These are phyloP conservation scores for Boletellus deceptivus DNA, from an alignment of 1,284 basidiomycete species.

Conservation along the genomic window DNA sequence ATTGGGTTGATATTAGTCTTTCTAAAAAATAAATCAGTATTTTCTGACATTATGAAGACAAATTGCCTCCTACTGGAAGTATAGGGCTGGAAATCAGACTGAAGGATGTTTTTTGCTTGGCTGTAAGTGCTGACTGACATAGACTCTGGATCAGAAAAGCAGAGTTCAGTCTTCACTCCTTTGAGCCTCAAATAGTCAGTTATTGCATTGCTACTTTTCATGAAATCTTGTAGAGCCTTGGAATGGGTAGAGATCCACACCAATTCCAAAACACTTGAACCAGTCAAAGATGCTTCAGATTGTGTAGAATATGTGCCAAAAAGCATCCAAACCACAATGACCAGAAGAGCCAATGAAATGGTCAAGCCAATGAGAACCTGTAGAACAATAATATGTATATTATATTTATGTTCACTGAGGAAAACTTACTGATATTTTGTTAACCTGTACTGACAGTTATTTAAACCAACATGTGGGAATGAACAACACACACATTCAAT, in stretches of 20 bases:
- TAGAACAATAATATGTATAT: not conserved
- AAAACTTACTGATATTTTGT: not conserved
- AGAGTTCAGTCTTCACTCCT: conserved; percentile 3
- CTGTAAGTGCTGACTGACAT: not conserved
- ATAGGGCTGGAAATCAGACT: too few relatives aligned
- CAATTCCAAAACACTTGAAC: not conserved
- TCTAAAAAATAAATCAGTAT: too few relatives aligned
- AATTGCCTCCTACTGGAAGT: too few relatives aligned
- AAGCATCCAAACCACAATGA: not conserved
- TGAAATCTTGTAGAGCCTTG: not conserved
- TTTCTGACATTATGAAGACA: too few relatives aligned
- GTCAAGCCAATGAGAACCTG: conserved; percentile 6
- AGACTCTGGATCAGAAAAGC: not conserved
- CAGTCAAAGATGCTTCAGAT: not conserved
- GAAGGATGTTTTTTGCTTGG: too few relatives aligned
- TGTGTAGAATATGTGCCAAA: not conserved
- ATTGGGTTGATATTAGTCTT: too few relatives aligned
- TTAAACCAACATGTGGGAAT: not conserved
- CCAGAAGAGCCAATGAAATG: not conserved
- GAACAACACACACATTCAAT: conserved; percentile 12
- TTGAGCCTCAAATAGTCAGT: conserved; percentile 1
- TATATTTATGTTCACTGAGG: not conserved
- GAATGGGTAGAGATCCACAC: conserved; percentile 1
- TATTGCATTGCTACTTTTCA: not conserved
- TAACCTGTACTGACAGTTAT: not conserved